Evolutionary conservation across 108 stramenopile genomes (phyloP).

Genomic region (Skeletonema marinoi): DNA sequence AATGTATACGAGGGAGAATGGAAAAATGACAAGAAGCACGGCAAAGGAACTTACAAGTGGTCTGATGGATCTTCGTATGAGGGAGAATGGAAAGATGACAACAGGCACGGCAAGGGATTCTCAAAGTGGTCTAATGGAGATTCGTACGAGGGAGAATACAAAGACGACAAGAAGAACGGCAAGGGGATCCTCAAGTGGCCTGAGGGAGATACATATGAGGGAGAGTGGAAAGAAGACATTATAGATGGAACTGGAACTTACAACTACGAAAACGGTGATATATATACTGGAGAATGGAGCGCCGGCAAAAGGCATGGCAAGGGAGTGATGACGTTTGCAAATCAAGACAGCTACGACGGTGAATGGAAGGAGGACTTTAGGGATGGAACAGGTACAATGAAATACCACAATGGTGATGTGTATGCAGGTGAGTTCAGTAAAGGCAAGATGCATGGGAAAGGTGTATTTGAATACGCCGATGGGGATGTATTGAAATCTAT

Average conservation of each 20-base stretch:
- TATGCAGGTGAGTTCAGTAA: constrained; percentile 18
- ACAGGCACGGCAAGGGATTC: too few relatives aligned
- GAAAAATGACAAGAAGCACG: constrained; percentile 9
- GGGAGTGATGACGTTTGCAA: constrained; percentile 54
- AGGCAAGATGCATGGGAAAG: constrained; percentile 32
- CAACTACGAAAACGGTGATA: constrained; percentile 44
- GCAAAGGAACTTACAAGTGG: constrained; percentile 72
- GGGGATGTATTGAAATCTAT: constrained; percentile 41
- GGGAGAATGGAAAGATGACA: constrained; percentile 61
- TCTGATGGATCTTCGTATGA: constrained; percentile 63
- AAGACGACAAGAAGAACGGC: too few relatives aligned
- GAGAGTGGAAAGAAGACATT: neutral
- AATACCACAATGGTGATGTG: neutral
- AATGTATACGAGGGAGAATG: too few relatives aligned
- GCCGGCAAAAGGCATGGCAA: constrained; percentile 32
- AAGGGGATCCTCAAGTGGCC: too few relatives aligned
- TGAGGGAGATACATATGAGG: too few relatives aligned
- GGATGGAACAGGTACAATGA: neutral
- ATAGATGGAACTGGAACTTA: constrained; percentile 54
- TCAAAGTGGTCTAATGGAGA: too few relatives aligned
- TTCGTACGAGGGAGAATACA: too few relatives aligned
- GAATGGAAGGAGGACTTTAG: neutral
- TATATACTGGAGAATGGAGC: constrained; percentile 67
- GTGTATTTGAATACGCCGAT: constrained; percentile 32
- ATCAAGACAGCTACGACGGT: constrained; percentile 3